Percentiles rank a stretch among this genome's conserved stretches.
Conservation (phyloP, 1,139 yeast genomes). For the Suhomyces maxii region DNA sequence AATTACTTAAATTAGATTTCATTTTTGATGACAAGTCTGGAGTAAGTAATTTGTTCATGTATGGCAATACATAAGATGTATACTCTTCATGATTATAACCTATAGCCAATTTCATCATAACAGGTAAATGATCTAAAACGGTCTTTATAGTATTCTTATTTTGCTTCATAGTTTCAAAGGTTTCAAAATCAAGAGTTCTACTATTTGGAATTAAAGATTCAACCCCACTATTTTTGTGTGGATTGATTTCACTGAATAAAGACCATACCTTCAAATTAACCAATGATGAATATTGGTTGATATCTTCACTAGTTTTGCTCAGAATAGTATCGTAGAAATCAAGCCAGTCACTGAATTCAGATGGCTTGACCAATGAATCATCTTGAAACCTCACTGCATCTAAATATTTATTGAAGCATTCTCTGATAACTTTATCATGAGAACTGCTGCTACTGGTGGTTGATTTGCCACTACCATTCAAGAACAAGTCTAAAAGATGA, state of each 20-base stretch:
- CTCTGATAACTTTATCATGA: conserved; percentile 65
- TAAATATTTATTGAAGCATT: conserved; percentile 68
- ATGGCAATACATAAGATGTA: conserved; percentile 43
- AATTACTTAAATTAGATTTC: conserved; percentile 24
- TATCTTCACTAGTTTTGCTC: conserved; percentile 12
- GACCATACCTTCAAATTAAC: conserved; percentile 66
- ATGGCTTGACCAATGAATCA: conserved; percentile 61
- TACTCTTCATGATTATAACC: conserved; percentile 34
- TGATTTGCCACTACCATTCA: conserved; percentile 41
- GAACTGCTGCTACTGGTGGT: conserved; percentile 46
- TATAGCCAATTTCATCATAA: conserved; percentile 25
- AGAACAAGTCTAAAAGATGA: conserved; percentile 33
- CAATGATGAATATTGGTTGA: conserved; percentile 55
- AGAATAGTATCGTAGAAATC: conserved; percentile 58
- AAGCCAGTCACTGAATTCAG: conserved; percentile 74
- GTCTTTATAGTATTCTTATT: conserved; percentile 30
- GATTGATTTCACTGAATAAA: conserved; percentile 62
- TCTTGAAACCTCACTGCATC: conserved; percentile 59
- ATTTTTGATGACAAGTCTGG: conserved; percentile 35
- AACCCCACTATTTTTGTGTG: conserved; percentile 26
- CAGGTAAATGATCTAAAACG: conserved; percentile 30
- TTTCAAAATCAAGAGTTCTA: conserved; percentile 46
- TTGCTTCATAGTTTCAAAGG: conserved; percentile 30
- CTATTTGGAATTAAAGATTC: conserved; percentile 36
- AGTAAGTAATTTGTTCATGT: conserved; percentile 43